phyloP scores from a whole-genome alignment of 257 asterid genomes.

The Gentiana dahurica region DNA sequence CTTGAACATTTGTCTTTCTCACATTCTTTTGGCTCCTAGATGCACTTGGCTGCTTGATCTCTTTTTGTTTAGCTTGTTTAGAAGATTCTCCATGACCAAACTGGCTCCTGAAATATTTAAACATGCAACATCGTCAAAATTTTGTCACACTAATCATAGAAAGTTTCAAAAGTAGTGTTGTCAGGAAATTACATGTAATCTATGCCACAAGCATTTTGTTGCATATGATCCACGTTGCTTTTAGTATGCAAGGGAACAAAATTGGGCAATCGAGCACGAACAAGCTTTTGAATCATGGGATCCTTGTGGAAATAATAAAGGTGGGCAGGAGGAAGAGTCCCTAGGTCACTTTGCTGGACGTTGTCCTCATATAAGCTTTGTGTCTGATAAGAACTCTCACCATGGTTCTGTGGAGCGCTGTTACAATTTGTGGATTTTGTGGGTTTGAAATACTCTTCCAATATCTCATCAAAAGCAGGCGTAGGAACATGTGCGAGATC shows the following conservation, averaged over 20 bases:
- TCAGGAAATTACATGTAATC: conserved; percentile 56
- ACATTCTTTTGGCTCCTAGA: conserved; percentile 34
- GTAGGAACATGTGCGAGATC: conserved; percentile 37
- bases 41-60: conserved; percentile 25
- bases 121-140: background rate
- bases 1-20: conserved; percentile 24
- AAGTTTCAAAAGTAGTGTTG: background rate
- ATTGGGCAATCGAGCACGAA: conserved; percentile 64
- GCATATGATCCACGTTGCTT: conserved; percentile 34
- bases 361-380: conserved; percentile 10
- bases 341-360: conserved; percentile 16
- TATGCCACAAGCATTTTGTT: conserved; percentile 34
- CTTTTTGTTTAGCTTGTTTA: conserved; percentile 18
- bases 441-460: conserved; percentile 48
- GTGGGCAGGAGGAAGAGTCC: conserved; percentile 47
- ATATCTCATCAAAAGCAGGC: conserved; percentile 77
- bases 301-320: conserved; percentile 65
- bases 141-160: background rate
- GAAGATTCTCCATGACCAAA: conserved; percentile 37
- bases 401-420: conserved; percentile 15
- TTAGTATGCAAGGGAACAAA: conserved; percentile 65
- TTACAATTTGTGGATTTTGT: conserved; percentile 28
- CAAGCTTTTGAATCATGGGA: conserved; percentile 64
- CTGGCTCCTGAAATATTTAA: conserved; percentile 55
- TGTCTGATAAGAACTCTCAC: conserved; percentile 14